Percentiles rank a stretch among this genome's conserved stretches.
Conservation (phyloP, 352 stramenopile species). For the Pythium diclinum region DNA sequence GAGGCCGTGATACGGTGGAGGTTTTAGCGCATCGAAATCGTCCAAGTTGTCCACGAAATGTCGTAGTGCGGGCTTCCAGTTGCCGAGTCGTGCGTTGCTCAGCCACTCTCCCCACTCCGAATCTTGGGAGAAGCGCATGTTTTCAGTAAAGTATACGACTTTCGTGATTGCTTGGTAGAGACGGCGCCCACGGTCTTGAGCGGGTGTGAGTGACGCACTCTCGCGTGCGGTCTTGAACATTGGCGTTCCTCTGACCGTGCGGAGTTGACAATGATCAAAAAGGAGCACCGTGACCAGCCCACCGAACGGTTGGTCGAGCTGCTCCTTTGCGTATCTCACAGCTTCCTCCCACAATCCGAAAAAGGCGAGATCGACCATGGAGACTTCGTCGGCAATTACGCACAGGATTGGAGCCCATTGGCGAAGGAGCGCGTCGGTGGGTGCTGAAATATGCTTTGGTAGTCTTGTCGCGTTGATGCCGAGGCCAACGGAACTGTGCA, state of each 20-base stretch:
- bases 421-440: constrained; percentile 3
- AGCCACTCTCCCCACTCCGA: constrained; percentile 22
- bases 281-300: constrained; percentile 16
- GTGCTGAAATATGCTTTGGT: constrained; percentile 1
- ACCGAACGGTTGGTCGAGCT: background rate
- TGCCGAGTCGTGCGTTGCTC: background rate
- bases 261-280: constrained; percentile 25
- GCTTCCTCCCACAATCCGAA: constrained; percentile 28
- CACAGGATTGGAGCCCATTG: constrained; percentile 17
- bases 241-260: background rate
- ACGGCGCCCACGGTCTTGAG: background rate
- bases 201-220: background rate
- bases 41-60: background rate
- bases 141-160: constrained; percentile 19
- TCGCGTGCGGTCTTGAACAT: constrained; percentile 9
- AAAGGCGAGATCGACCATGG: constrained; percentile 20
- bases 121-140: constrained; percentile 23
- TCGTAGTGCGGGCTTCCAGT: constrained; percentile 6
- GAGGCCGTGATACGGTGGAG: background rate
- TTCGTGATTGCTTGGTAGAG: constrained; percentile 21
- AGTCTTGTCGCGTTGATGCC: constrained; percentile 5
- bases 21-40: background rate
- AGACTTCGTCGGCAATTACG: constrained; percentile 23
- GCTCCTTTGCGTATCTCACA: constrained; percentile 14
- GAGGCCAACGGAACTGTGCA: constrained; percentile 17